phyloP scores from a whole-genome alignment of 108 stramenopile species.

The Nitzschia sp. region DNA sequence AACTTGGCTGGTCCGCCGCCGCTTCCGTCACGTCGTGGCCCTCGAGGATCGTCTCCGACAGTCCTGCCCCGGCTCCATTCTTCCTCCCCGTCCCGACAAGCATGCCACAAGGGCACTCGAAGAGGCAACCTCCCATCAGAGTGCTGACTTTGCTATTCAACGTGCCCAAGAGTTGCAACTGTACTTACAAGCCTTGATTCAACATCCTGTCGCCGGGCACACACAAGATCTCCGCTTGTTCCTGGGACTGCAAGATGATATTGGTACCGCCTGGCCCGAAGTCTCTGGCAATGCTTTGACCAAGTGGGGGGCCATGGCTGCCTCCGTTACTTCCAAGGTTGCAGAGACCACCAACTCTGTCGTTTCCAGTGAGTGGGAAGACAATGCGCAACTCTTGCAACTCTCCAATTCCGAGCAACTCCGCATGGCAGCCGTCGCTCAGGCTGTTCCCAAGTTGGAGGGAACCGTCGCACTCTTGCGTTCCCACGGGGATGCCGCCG shows the following conservation, averaged over 20 bases:
- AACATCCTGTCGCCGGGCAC: constrained; percentile 63
- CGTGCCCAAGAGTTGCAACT: constrained; percentile 60
- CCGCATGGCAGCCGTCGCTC: constrained; percentile 69
- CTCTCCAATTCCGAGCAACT: constrained; percentile 61
- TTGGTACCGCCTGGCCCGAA: constrained; percentile 90
- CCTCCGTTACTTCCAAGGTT: constrained; percentile 37
- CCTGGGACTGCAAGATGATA: constrained; percentile 79
- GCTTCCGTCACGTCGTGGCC: constrained; percentile 88
- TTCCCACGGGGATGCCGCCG: constrained; percentile 64
- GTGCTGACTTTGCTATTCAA: constrained; percentile 75
- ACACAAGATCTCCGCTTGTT: constrained; percentile 65
- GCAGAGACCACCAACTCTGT: constrained; percentile 33
- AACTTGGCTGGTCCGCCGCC: constrained; percentile 68
- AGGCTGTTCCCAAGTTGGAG: constrained; percentile 87
- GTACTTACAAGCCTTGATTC: constrained; percentile 62
- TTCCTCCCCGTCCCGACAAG: constrained; percentile 86
- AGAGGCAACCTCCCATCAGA: constrained; percentile 79
- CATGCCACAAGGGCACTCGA: constrained; percentile 81
- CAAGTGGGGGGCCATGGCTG: constrained; percentile 56
- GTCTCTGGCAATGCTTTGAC: constrained; percentile 77
- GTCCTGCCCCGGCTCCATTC: constrained; percentile 70
- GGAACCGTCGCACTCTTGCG: constrained; percentile 57
- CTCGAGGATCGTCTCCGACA: constrained; percentile 73
- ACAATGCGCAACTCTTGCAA: constrained; percentile 78
- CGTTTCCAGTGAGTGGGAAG: constrained; percentile 51